Conservation (phyloP, 2,329 filamentous ascomycete genomes). For the Fusarium sp. region DNA sequence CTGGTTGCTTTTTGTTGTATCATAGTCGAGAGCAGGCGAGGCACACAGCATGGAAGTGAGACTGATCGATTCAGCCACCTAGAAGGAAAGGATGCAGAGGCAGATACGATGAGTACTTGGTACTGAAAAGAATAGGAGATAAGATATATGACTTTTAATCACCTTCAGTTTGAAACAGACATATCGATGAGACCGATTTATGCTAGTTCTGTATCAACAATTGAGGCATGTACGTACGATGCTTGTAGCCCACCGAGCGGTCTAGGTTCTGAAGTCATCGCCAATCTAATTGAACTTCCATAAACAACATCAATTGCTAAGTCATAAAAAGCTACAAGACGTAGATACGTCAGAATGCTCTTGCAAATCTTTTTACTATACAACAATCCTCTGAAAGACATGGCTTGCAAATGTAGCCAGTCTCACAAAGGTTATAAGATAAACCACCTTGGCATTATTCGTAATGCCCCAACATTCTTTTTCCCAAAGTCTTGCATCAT, state of each 20-base stretch:
- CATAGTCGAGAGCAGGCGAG: constrained; percentile 20
- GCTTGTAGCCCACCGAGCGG: not conserved
- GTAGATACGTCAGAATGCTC: constrained; percentile 11
- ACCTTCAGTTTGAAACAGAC: not conserved
- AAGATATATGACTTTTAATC: constrained; percentile 19
- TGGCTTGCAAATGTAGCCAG: constrained; percentile 18
- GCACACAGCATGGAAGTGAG: not conserved
- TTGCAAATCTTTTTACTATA: constrained; percentile 37
- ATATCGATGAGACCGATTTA: not conserved
- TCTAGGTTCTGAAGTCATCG: not conserved
- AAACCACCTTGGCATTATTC: constrained; percentile 19
- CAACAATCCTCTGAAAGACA: constrained; percentile 30
- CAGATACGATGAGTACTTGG: constrained; percentile 16
- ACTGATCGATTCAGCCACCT: not conserved
- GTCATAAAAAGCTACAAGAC: constrained; percentile 32
- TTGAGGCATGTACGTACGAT: not conserved
- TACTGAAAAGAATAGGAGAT: constrained; percentile 20
- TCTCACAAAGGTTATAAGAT: constrained; percentile 2
- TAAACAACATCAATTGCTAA: constrained; percentile 37
- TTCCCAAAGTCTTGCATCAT: constrained; percentile 19
- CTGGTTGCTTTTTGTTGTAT: constrained; percentile 36
- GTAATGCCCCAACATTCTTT: constrained; percentile 15
- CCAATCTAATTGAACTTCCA: not conserved
- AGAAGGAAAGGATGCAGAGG: constrained; percentile 4
- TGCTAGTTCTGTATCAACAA: not conserved